Evolutionary conservation across 2,329 filamentous ascomycete genomes (phyloP).

Genomic region (Fusarium sp.): DNA sequence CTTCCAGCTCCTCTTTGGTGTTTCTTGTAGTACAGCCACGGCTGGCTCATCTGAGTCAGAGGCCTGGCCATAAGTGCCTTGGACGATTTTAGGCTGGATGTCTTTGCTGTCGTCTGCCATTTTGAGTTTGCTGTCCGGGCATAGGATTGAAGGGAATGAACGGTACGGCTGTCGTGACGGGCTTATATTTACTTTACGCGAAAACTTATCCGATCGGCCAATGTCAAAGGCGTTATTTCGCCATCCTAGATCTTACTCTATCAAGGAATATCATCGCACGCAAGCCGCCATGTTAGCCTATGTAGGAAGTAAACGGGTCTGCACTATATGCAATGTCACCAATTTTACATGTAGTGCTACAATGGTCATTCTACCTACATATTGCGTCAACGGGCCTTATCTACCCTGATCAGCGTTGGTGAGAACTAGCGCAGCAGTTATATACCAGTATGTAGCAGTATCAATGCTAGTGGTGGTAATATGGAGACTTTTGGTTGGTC

Average conservation of each 20-base stretch:
- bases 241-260: background rate
- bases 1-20: conserved; percentile 50
- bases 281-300: background rate
- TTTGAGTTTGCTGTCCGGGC: fast-evolving
- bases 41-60: conserved; percentile 12
- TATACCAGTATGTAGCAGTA: background rate
- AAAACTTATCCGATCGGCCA: background rate
- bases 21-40: conserved; percentile 20
- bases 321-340: background rate
- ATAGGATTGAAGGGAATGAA: too few relatives aligned
- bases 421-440: background rate
- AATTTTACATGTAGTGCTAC: background rate
- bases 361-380: conserved; percentile 12
- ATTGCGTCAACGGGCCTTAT: conserved; percentile 26
- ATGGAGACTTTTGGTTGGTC: background rate
- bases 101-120: conserved; percentile 9
- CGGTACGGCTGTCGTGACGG: fast-evolving
- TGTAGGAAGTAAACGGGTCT: background rate
- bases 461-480: background rate
- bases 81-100: background rate
- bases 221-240: fast-evolving
- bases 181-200: conserved; percentile 3
- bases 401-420: background rate
- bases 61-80: fast-evolving
- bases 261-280: background rate